phyloP scores from a whole-genome alignment of 495 filamentous ascomycete species.

The Penicillium alfredii region DNA sequence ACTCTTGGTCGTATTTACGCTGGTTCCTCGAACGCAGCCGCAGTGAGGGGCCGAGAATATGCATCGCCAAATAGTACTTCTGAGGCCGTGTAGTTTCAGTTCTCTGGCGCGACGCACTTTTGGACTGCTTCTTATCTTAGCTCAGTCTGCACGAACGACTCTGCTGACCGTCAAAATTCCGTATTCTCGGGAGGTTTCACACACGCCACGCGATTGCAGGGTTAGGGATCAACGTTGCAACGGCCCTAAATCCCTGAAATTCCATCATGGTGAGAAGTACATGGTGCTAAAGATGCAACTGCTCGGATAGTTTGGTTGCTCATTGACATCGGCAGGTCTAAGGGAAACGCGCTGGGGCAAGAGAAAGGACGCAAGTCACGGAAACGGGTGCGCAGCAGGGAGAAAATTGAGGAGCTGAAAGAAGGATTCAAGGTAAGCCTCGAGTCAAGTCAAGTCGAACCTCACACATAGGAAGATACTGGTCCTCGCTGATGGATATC shows the following conservation, averaged over 20 bases:
- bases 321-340: background rate
- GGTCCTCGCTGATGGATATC: conserved; percentile 39
- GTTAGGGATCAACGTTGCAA: conserved; percentile 50
- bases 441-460: conserved; percentile 34
- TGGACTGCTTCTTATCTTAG: conserved; percentile 34
- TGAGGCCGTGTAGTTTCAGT: too few relatives aligned
- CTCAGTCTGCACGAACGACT: conserved; percentile 41
- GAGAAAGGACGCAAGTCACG: conserved; percentile 40
- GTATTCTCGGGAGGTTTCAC: conserved; percentile 40
- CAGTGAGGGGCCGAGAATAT: too few relatives aligned
- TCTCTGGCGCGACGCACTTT: too few relatives aligned
- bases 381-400: conserved; percentile 41
- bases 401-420: conserved; percentile 33
- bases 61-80: too few relatives aligned
- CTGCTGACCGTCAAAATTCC: conserved; percentile 39
- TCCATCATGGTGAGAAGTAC: too few relatives aligned
- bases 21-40: too few relatives aligned
- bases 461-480: conserved; percentile 37
- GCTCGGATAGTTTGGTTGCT: too few relatives aligned
- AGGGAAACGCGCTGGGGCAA: background rate
- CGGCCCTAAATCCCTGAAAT: conserved; percentile 48
- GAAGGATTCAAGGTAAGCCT: conserved; percentile 30
- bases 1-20: too few relatives aligned
- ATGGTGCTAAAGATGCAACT: too few relatives aligned
- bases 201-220: conserved; percentile 46